Percentiles rank a stretch among this genome's conserved stretches.
phyloP scores from a whole-genome alignment of 192 early-diverging fungal species.

The Haplosporangium gracile region DNA sequence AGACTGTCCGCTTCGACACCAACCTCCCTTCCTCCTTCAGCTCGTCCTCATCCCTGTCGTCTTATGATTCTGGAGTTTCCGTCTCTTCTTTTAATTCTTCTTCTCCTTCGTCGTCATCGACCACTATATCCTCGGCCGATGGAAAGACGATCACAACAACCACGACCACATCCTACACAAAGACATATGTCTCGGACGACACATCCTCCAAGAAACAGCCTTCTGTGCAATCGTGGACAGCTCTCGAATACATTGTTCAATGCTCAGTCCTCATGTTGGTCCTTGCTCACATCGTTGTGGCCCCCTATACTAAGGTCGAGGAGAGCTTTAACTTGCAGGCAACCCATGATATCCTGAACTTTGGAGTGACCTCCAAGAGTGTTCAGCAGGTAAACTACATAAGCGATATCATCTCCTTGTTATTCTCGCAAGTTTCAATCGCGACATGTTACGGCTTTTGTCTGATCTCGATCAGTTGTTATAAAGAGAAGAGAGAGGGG shows the following conservation, averaged over 20 bases:
- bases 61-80: not conserved
- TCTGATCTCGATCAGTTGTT: not conserved
- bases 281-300: constrained; percentile 54
- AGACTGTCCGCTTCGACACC: constrained; percentile 15
- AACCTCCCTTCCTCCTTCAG: constrained; percentile 5
- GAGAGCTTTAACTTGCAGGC: constrained; percentile 98
- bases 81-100: not conserved
- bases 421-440: not conserved
- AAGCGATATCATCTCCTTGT: not conserved
- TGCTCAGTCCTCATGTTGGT: constrained; percentile 22
- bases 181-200: not conserved
- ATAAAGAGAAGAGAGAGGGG: not conserved
- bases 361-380: constrained; percentile 54
- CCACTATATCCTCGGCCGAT: not conserved
- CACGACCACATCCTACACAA: not conserved
- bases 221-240: not conserved
- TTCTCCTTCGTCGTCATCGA: not conserved
- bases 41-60: not conserved
- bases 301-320: constrained; percentile 96
- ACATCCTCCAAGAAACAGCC: not conserved
- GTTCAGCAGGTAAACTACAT: constrained; percentile 38
- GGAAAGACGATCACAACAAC: not conserved
- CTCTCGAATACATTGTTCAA: constrained; percentile 2
- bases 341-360: constrained; percentile 86
- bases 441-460: not conserved